A percentile compares a stretch with the other conserved stretches of the same genome.
phyloP scores from a whole-genome alignment of 305 asterid genomes.

The Salvia sclarea region DNA sequence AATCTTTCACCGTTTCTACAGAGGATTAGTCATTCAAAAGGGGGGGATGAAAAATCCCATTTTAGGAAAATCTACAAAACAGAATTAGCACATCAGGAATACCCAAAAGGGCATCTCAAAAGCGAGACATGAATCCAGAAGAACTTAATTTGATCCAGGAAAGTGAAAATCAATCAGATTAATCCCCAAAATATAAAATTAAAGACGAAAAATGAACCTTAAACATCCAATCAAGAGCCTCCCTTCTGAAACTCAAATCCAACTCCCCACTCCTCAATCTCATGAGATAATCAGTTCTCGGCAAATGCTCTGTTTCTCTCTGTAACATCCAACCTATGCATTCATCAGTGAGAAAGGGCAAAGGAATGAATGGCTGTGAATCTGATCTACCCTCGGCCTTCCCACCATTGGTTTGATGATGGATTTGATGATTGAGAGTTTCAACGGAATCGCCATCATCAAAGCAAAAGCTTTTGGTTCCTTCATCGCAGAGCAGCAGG shows the following conservation, averaged over 20 bases:
- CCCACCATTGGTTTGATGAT: conserved; percentile 29
- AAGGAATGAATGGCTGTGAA: conserved; percentile 38
- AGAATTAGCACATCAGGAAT: conserved; percentile 23
- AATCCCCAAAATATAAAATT: conserved; percentile 14
- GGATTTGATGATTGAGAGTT: conserved; percentile 34
- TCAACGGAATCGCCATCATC: conserved; percentile 45
- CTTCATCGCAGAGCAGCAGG: conserved; percentile 61
- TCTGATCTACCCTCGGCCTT: conserved; percentile 45
- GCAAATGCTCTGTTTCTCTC: conserved; percentile 54
- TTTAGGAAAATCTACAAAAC: conserved; percentile 18
- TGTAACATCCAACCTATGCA: conserved; percentile 54
- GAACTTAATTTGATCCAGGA: conserved; percentile 12
- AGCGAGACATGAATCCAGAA: conserved; percentile 1
- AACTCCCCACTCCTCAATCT: conserved; percentile 74
- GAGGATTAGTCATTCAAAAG: conserved; percentile 24
- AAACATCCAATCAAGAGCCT: conserved; percentile 79
- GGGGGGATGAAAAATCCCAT: conserved; percentile 10
- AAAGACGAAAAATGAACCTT: conserved; percentile 52
- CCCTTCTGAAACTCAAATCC: conserved; percentile 61
- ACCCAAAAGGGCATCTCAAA: conserved; percentile 21
- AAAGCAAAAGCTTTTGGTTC: conserved; percentile 40
- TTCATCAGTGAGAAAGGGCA: conserved; percentile 51
- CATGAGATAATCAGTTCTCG: conserved; percentile 59
- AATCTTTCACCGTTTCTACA: conserved; percentile 14
- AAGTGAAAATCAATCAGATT: conserved; percentile 6